phyloP scores from a whole-genome alignment of 805 yeast species.

The Kurtzmaniella fragi region DNA sequence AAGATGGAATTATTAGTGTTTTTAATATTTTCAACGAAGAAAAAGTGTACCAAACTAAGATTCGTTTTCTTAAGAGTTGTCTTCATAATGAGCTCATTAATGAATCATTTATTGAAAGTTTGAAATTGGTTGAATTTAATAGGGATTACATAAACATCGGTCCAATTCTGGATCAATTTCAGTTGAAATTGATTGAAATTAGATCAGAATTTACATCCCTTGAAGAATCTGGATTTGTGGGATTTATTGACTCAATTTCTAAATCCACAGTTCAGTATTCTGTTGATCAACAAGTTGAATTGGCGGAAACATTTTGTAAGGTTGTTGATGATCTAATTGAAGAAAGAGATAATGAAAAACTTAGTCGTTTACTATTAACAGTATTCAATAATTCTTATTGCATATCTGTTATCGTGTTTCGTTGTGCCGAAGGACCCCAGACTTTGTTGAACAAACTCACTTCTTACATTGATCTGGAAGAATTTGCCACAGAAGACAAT shows the following conservation, averaged over 20 bases:
- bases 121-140: slow-evolving; percentile 20
- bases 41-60: slow-evolving; percentile 18
- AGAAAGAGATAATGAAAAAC: slow-evolving; percentile 25
- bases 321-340: slow-evolving; percentile 19
- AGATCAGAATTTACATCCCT: slow-evolving; percentile 37
- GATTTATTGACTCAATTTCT: slow-evolving; percentile 18
- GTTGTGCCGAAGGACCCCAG: slow-evolving; percentile 40
- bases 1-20: slow-evolving; percentile 12
- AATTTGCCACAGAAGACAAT: slow-evolving; percentile 39
- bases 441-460: slow-evolving; percentile 40
- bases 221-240: slow-evolving; percentile 33
- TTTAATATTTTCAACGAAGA: slow-evolving; percentile 11
- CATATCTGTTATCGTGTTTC: slow-evolving; percentile 36
- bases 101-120: slow-evolving; percentile 14
- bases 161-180: slow-evolving; percentile 14
- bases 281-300: slow-evolving; percentile 19
- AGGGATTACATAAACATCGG: slow-evolving; percentile 15
- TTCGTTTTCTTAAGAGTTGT: slow-evolving; percentile 25
- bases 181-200: slow-evolving; percentile 26
- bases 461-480: slow-evolving; percentile 44
- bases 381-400: slow-evolving; percentile 39
- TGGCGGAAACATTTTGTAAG: slow-evolving; percentile 12
- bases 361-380: slow-evolving; percentile 46
- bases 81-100: slow-evolving; percentile 23
- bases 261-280: slow-evolving; percentile 16